Conservation (phyloP, 192 early-diverging fungal species). For the Allomyces macrogynus region DNA sequence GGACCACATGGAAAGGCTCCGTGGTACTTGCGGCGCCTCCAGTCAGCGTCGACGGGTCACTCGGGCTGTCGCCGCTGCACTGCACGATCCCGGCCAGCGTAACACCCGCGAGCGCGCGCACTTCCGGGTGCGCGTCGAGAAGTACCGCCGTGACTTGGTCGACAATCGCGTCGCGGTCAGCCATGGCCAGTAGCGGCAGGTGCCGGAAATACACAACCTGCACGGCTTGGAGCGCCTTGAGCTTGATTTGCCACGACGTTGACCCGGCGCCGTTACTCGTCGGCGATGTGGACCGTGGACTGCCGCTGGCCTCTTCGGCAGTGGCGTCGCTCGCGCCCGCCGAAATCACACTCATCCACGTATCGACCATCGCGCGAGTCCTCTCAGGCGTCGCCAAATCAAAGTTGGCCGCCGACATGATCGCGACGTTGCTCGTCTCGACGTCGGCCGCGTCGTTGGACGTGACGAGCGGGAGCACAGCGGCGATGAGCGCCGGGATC, state of each 20-base stretch:
- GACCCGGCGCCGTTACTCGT: constrained; percentile 1
- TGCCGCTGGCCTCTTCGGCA: too few species aligned
- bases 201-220: constrained; percentile 78
- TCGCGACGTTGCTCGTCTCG: too few species aligned
- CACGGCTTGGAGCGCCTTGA: constrained; percentile 56
- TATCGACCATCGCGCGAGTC: too few species aligned
- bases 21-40: constrained; percentile 20
- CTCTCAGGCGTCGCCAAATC: too few species aligned
- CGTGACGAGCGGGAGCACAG: too few species aligned
- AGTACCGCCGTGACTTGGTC: constrained; percentile 46
- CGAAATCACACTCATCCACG: too few species aligned
- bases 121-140: constrained; percentile 74
- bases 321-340: too few species aligned
- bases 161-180: constrained; percentile 36
- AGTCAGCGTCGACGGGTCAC: constrained; percentile 25
- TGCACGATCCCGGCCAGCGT: constrained; percentile 59
- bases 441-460: too few species aligned
- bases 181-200: constrained; percentile 40
- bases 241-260: constrained; percentile 56
- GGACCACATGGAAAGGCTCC: neutral
- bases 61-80: constrained; percentile 31
- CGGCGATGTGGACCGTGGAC: too few species aligned
- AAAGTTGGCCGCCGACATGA: too few species aligned
- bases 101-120: constrained; percentile 24
- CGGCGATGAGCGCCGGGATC: too few species aligned